These are phyloP conservation scores for Brachypodium distachyon DNA, from an alignment of 202 grass and related monocot species.

Conservation along the genomic window DNA sequence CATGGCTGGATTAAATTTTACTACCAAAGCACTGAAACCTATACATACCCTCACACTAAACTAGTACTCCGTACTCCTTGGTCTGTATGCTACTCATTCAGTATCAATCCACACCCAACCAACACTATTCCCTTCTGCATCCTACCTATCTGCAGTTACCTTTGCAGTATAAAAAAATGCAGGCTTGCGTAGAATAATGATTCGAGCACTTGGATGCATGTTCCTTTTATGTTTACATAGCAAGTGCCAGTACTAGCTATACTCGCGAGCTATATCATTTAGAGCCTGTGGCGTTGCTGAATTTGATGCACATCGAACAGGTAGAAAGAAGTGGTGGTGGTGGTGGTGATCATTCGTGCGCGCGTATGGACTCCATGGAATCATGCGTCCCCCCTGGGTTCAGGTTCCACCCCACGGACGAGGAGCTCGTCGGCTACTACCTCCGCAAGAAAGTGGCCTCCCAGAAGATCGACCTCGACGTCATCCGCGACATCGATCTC, in stretches of 20 bases:
- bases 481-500: constrained; percentile 82
- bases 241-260: neutral
- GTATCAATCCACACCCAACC: constrained; percentile 16
- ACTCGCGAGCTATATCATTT: constrained; percentile 57
- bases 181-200: constrained; percentile 19
- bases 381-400: constrained; percentile 86
- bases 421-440: constrained; percentile 89
- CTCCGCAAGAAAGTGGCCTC: constrained; percentile 77
- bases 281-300: constrained; percentile 14
- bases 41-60: constrained; percentile 15
- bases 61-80: neutral
- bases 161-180: constrained; percentile 26
- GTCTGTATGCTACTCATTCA: constrained; percentile 19
- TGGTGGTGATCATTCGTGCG: constrained; percentile 30
- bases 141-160: neutral
- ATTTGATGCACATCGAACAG: constrained; percentile 29
- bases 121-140: constrained; percentile 16
- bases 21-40: constrained; percentile 58
- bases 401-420: constrained; percentile 92
- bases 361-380: constrained; percentile 66
- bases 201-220: constrained; percentile 29
- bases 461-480: constrained; percentile 78
- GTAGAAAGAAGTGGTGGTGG: neutral
- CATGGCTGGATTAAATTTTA: constrained; percentile 40
- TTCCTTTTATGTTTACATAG: neutral